phyloP scores from a whole-genome alignment of 345 rosid genomes.

The Carallia pectinifolia region DNA sequence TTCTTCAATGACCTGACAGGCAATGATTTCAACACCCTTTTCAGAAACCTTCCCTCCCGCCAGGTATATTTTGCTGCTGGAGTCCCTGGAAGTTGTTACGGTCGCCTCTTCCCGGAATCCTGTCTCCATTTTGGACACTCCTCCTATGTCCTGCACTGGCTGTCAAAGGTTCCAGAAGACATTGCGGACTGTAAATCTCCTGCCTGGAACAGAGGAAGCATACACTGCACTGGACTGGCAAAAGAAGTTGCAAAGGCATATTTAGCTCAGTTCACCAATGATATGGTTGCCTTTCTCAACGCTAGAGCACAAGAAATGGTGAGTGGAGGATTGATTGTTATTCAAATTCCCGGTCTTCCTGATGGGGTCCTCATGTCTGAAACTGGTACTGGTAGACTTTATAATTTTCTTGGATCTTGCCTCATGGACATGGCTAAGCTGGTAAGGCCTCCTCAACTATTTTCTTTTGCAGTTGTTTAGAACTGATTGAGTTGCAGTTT shows the following conservation, averaged over 20 bases:
- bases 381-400: neutral
- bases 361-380: conserved; percentile 16
- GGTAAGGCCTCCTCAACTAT: conserved; percentile 12
- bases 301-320: conserved; percentile 37
- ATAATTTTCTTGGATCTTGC: conserved; percentile 12
- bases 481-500: neutral
- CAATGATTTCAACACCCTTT: conserved; percentile 45
- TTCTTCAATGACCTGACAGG: conserved; percentile 37
- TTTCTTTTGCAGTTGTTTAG: neutral
- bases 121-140: conserved; percentile 28
- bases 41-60: conserved; percentile 22
- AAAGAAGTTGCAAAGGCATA: conserved; percentile 29
- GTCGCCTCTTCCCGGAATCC: conserved; percentile 26
- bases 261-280: conserved; percentile 24
- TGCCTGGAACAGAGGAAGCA: conserved; percentile 28
- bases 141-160: conserved; percentile 27
- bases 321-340: conserved; percentile 28
- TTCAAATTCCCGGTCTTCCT: conserved; percentile 7
- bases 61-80: conserved; percentile 23
- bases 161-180: conserved; percentile 27
- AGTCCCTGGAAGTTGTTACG: conserved; percentile 36
- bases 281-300: conserved; percentile 15
- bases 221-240: conserved; percentile 10
- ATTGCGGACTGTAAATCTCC: conserved; percentile 15
- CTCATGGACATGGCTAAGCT: conserved; percentile 11